Conservation (phyloP, 176 grass and related monocot genomes). For the Carex pumila region DNA sequence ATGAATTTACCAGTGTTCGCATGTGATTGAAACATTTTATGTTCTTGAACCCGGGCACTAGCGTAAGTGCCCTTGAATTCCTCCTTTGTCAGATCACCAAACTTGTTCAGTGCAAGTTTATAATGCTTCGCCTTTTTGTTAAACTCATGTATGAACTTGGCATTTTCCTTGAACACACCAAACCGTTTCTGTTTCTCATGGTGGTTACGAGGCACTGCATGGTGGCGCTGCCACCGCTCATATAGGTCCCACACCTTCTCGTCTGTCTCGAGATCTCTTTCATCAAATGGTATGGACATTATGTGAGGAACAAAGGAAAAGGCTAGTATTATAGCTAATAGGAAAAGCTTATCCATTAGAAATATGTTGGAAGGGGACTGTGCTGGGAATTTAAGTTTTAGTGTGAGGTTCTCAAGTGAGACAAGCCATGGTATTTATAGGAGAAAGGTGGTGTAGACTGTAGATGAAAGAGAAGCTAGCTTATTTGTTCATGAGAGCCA, state of each 20-base stretch:
- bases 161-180: slow-evolving; percentile 61
- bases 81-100: slow-evolving; percentile 55
- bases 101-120: slow-evolving; percentile 70
- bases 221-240: slow-evolving; percentile 58
- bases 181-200: slow-evolving; percentile 59
- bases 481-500: background rate
- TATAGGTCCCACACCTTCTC: slow-evolving; percentile 67
- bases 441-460: background rate
- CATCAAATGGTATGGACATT: slow-evolving; percentile 39
- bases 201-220: slow-evolving; percentile 38
- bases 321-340: slow-evolving; percentile 11
- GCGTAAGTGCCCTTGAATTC: slow-evolving; percentile 52
- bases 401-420: background rate
- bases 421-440: slow-evolving; percentile 6
- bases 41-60: slow-evolving; percentile 27
- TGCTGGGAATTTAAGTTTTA: background rate
- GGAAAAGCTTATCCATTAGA: slow-evolving; percentile 2
- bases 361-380: background rate
- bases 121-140: slow-evolving; percentile 53
- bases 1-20: slow-evolving; percentile 36
- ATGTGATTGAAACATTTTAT: background rate
- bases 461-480: background rate
- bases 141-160: slow-evolving; percentile 59
- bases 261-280: slow-evolving; percentile 51
- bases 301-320: background rate